These are phyloP conservation scores for Saccharomycopsis javanensis DNA, from an alignment of 805 yeast genomes.

Conservation along the genomic window DNA sequence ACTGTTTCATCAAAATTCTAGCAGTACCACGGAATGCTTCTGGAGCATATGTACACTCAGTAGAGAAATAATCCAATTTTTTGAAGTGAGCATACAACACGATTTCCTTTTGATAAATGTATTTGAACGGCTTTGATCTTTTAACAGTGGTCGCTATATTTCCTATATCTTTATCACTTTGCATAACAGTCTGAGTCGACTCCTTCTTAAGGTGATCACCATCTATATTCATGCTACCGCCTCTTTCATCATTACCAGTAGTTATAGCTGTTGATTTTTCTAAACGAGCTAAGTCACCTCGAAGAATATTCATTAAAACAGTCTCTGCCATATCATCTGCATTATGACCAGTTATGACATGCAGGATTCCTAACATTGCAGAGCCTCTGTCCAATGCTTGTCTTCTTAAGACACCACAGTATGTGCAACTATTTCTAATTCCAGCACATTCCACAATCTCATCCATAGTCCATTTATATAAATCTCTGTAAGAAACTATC, in stretches of 20 bases:
- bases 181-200: neutral
- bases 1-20: constrained; percentile 77
- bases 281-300: constrained; percentile 94
- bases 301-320: constrained; percentile 80
- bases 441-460: constrained; percentile 94
- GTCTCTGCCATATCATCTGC: constrained; percentile 99
- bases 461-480: constrained; percentile 98
- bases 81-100: constrained; percentile 96
- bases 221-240: neutral
- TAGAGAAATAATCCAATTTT: constrained; percentile 88
- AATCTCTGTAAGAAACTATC: constrained; percentile 75
- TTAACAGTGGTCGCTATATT: constrained; percentile 33
- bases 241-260: neutral
- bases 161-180: constrained; percentile 21
- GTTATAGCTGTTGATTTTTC: constrained; percentile 75
- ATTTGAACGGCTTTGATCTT: constrained; percentile 92
- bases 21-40: constrained; percentile 99
- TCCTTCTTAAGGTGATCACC: too few species aligned
- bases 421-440: constrained; percentile 87
- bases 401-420: constrained; percentile 94
- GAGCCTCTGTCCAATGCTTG: constrained; percentile 98
- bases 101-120: constrained; percentile 92
- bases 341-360: constrained; percentile 96
- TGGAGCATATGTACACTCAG: constrained; percentile 97
- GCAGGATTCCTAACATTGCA: constrained; percentile 69